These are phyloP conservation scores for Penicillium simplicissimum DNA, from an alignment of 495 filamentous ascomycete species.

Conservation along the genomic window DNA sequence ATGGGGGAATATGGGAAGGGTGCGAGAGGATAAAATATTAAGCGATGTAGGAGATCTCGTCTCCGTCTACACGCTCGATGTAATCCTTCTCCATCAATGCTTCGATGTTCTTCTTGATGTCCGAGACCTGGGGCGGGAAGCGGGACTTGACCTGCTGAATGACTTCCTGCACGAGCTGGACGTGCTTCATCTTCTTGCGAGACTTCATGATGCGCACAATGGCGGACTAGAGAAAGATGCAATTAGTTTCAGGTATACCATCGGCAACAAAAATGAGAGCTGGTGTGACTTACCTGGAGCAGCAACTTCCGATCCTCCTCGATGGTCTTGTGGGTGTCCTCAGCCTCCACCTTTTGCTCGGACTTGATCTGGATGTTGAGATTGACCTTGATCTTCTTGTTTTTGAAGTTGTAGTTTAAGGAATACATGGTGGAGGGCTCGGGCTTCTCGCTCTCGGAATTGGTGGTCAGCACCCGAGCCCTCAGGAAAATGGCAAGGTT, in stretches of 20 bases:
- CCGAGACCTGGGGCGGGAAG: constrained; percentile 86
- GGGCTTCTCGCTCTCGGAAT: constrained; percentile 70
- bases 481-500: constrained; percentile 82
- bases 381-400: constrained; percentile 96
- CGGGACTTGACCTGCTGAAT: constrained; percentile 93
- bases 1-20: background rate
- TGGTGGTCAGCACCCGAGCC: constrained; percentile 77
- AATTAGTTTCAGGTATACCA: background rate
- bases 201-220: constrained; percentile 99
- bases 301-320: constrained; percentile 96
- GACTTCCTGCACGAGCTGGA: constrained; percentile 86
- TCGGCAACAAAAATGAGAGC: background rate
- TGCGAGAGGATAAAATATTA: constrained; percentile 34
- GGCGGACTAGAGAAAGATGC: constrained; percentile 70
- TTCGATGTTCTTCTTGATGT: constrained; percentile 99
- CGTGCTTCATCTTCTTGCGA: constrained; percentile 97
- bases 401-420: constrained; percentile 93
- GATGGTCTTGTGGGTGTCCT: constrained; percentile 98
- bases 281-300: constrained; percentile 75
- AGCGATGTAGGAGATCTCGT: constrained; percentile 90
- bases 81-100: constrained; percentile 99
- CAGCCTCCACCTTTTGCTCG: constrained; percentile 91
- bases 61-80: constrained; percentile 89
- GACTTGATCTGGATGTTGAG: constrained; percentile 93
- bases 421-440: constrained; percentile 72